Evolutionary conservation across 306 rosid genomes (phyloP).

Genomic region (Gillenia trifoliata): DNA sequence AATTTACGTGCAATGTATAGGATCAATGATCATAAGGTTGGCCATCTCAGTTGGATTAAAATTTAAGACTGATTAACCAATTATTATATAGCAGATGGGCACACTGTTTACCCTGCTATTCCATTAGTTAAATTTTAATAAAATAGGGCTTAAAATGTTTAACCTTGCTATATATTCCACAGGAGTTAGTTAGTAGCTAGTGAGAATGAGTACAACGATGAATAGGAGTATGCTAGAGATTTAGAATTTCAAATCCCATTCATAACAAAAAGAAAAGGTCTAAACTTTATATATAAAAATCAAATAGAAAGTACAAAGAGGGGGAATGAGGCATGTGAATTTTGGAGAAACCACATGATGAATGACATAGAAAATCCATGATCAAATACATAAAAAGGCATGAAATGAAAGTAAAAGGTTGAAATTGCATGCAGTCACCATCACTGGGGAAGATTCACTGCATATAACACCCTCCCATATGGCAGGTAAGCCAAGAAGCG

Average conservation of each 20-base stretch:
- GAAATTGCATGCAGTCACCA: slow-evolving; percentile 23
- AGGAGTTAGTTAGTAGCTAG: too few species aligned
- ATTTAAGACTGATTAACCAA: not conserved
- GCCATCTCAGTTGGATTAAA: not conserved
- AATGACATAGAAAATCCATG: slow-evolving; percentile 26
- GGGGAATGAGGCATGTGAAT: slow-evolving; percentile 45
- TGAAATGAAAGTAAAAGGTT: slow-evolving; percentile 20
- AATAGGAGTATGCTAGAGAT: too few species aligned
- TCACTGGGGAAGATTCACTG: slow-evolving; percentile 31
- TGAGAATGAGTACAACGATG: too few species aligned
- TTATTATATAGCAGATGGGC: not conserved
- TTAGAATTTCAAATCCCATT: too few species aligned
- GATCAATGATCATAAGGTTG: slow-evolving; percentile 5
- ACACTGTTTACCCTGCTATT: too few species aligned
- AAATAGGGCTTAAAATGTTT: too few species aligned
- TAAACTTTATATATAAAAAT: slow-evolving; percentile 24
- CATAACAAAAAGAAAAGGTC: not conserved
- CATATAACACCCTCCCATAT: slow-evolving; percentile 8
- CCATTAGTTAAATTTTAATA: too few species aligned
- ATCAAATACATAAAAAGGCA: slow-evolving; percentile 20
- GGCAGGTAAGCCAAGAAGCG: slow-evolving; percentile 33
- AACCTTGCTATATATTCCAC: too few species aligned
- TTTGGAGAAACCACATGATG: slow-evolving; percentile 46
- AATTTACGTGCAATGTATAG: not conserved
- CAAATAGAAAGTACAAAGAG: slow-evolving; percentile 22